Evolutionary conservation across 805 yeast genomes (phyloP), one percentile per base, ranked within the genome.

Genomic region (Pichia deserticola): DNA sequence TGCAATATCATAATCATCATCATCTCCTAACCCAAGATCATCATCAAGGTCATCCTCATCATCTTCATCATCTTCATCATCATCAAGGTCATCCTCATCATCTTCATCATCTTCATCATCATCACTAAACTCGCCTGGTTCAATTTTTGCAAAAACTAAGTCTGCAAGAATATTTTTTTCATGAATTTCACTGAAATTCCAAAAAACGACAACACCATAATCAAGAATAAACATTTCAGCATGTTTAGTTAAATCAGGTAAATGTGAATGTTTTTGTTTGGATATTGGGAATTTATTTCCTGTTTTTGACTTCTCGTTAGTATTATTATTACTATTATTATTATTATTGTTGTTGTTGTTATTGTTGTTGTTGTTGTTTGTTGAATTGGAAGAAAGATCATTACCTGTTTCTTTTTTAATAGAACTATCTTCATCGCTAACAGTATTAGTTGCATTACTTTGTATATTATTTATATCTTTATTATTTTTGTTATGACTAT

Each of bases 201-300:
- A 93, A 61, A 93, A 90, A 25, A 93, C 97, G n/a, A 93, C 89
- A 12, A 92, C 95, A 25, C 99, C 99, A 63, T 93, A 93, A 47
- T 81, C 82, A 63, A 92, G 81, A 12, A 93, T 78, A 60, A 93
- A 93, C 73, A 93, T 76, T 60, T 92, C 98, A 0, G 97, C 92
- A 62, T 83, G 87, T 54, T 78, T 79, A 4, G 77, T 67, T 45
- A 76, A 70, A 51, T 79, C 81, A 0, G 74, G 68, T n/a, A 61
- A 45, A 9, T 53, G 52, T 6, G 63, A 54, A 7, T 42, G 42
- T 45, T 53, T 56, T 39, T 29, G 20, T 35, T 43, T 43, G 30
- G 27, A 4, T 6, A 5, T 33, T 7, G 6, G 9, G 37, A 10
- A 27, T 20, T 13, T 10, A 15, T 42, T 29, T 5, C 33, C 36